These are phyloP conservation scores for Hansenula sp. DNA, from an alignment of 1,139 yeast genomes.

Conservation along the genomic window DNA sequence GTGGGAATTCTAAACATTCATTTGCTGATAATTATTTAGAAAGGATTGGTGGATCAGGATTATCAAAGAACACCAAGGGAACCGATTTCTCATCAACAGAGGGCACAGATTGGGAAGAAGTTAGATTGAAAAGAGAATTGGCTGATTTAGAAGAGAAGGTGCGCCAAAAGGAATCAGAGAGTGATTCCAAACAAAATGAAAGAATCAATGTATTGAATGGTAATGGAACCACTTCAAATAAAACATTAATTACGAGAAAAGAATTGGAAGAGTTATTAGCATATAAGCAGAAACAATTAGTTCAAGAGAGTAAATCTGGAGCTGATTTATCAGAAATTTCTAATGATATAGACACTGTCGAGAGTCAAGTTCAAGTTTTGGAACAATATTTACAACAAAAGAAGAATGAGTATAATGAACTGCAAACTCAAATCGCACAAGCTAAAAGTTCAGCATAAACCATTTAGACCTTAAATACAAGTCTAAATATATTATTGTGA, in stretches of 20 bases:
- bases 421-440: constrained; percentile 36
- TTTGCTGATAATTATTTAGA: constrained; percentile 23
- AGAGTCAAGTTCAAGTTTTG: constrained; percentile 50
- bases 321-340: constrained; percentile 38
- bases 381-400: constrained; percentile 48
- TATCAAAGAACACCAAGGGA: constrained; percentile 47
- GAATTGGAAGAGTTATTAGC: constrained; percentile 81
- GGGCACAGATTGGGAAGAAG: constrained; percentile 85
- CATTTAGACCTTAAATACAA: neutral
- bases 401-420: constrained; percentile 39
- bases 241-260: constrained; percentile 46
- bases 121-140: constrained; percentile 74
- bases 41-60: constrained; percentile 22
- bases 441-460: constrained; percentile 8
- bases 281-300: constrained; percentile 57
- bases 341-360: constrained; percentile 41
- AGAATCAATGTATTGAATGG: constrained; percentile 31
- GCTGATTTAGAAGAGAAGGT: constrained; percentile 67
- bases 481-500: neutral
- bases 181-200: constrained; percentile 39
- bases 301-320: constrained; percentile 19
- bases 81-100: constrained; percentile 73
- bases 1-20: constrained; percentile 18
- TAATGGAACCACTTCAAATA: constrained; percentile 30
- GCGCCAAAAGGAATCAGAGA: constrained; percentile 50